Evolutionary conservation across 2,329 filamentous ascomycete genomes (phyloP).

Genomic region (Ophiostoma perfectum): DNA sequence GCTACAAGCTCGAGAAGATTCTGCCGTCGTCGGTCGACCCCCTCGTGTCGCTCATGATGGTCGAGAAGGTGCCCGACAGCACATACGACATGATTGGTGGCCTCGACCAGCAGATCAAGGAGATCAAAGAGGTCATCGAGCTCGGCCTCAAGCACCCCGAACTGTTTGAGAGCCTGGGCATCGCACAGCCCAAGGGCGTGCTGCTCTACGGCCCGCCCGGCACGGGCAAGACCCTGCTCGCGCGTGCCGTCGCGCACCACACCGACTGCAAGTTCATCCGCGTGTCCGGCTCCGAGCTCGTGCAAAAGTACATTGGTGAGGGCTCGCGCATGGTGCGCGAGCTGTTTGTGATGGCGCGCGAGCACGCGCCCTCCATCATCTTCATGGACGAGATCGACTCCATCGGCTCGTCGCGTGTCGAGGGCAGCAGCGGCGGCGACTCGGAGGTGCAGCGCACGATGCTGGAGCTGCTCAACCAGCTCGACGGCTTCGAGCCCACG

Average conservation of each 20-base stretch:
- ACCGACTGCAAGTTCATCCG: slow-evolving; percentile 99
- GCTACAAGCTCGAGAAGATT: slow-evolving; percentile 98
- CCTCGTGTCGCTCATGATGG: slow-evolving; percentile 99
- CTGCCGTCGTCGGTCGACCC: slow-evolving; percentile 96
- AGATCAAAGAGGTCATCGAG: slow-evolving; percentile 99
- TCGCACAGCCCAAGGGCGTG: slow-evolving; percentile 96
- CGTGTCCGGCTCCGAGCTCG: slow-evolving; percentile 90
- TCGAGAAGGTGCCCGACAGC: slow-evolving; percentile 98
- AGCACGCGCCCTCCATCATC: slow-evolving; percentile 97
- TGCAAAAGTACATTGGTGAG: slow-evolving; percentile 99
- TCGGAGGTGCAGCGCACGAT: slow-evolving; percentile 98
- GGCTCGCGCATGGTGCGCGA: slow-evolving; percentile 97
- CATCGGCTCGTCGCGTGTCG: slow-evolving; percentile 93
- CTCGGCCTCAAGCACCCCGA: slow-evolving; percentile 97
- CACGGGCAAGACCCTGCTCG: slow-evolving; percentile 93
- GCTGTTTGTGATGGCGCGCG: slow-evolving; percentile 97
- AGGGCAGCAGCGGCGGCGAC: slow-evolving; percentile 90
- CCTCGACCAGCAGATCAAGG: slow-evolving; percentile 97
- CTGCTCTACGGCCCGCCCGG: slow-evolving; percentile 93
- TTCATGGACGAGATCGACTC: slow-evolving; percentile 99
- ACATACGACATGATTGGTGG: slow-evolving; percentile 99
- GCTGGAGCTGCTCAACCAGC: slow-evolving; percentile 95
- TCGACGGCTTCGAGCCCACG: slow-evolving; percentile 96
- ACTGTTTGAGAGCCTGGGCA: slow-evolving; percentile 97
- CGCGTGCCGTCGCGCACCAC: slow-evolving; percentile 93